Evolutionary conservation across 2,329 filamentous ascomycete genomes (phyloP).

Genomic region (Neopestalotiopsis sp.): DNA sequence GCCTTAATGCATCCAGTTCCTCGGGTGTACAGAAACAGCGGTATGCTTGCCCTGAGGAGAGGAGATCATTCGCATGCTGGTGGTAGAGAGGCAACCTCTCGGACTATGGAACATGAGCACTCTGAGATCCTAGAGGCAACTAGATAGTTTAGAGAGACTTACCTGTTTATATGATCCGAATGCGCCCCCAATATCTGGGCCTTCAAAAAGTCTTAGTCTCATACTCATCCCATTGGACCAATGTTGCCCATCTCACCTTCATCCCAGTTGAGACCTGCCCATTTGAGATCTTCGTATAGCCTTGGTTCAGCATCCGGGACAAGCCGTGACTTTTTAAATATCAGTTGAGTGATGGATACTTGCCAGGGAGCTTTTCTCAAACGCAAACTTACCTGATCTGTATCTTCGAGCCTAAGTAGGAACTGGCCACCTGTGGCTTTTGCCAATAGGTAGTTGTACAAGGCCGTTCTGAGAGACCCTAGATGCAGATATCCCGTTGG

Average conservation of each 20-base stretch:
- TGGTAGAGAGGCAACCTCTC: conserved; percentile 78
- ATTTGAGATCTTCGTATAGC: conserved; percentile 80
- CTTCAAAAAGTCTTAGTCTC: conserved; percentile 44
- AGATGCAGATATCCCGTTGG: conserved; percentile 94
- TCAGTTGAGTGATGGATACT: background rate
- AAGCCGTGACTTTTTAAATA: conserved; percentile 70
- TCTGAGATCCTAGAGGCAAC: background rate
- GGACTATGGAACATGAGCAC: conserved; percentile 61
- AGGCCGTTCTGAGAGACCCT: conserved; percentile 86
- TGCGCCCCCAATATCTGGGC: conserved; percentile 80
- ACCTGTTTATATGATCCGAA: conserved; percentile 89
- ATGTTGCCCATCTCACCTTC: conserved; percentile 64
- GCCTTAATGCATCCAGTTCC: conserved; percentile 71
- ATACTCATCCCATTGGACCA: conserved; percentile 1
- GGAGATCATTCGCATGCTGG: conserved; percentile 70
- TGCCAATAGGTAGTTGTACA: conserved; percentile 96
- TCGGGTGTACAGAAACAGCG: conserved; percentile 88
- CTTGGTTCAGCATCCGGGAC: conserved; percentile 79
- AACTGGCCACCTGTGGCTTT: conserved; percentile 89
- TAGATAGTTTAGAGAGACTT: conserved; percentile 27
- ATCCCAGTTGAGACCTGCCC: conserved; percentile 92
- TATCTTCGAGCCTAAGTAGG: conserved; percentile 90
- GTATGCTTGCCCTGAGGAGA: conserved; percentile 79
- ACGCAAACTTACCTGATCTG: conserved; percentile 73
- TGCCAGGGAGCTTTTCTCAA: background rate